Evolutionary conservation across 257 asterid genomes (phyloP), one percentile per base, ranked within the genome.

Genomic region (Solanum verrucosum): DNA sequence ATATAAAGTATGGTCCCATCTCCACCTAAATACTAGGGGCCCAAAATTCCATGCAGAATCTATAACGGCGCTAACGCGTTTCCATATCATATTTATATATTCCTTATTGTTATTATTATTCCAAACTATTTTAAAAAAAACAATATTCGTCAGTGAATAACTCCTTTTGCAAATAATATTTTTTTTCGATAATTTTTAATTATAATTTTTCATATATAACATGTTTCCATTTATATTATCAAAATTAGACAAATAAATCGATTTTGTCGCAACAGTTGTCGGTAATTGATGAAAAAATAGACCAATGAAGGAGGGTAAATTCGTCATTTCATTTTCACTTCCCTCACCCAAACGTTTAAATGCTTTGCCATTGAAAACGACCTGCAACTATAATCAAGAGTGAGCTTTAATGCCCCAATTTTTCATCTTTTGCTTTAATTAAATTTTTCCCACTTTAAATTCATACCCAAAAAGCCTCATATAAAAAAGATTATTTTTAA

Each of bases 321-420:
- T 0, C 6, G 91, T 86, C 42, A 87, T 56, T 56, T 67, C 10
- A 4, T 0, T 9, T 38, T 16, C 35, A 27, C 49, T 49, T 84
- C 68, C 86, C 82, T 82, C 82, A 86, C 89, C 91, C 88, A 74
- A 86, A 88, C 89, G 88, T 89, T 91, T 89, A 89, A 89, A 91
- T 88, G 93, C 89, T 27, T 83, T 29, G 88, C 63, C 84, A 86
- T 56, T 86, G 93, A 91, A 15, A 86, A 87, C 87, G 91, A 89
- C 91, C 86, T 87, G 85, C 89, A 86, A 86, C 86, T 34, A 84
- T 87, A 74, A 77, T 86, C 38, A 49, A 85, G 33, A 40, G 44
- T 65, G 77, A 38, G 49, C 82, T 71, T 85, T 85, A 67, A 40
- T 71, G 35, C 84, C 88, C 89, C 88, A 92, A 87, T 92, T 90